These are phyloP conservation scores for Dendrocalamus latiflorus DNA, from an alignment of 202 grass and related monocot genomes.

Conservation along the genomic window DNA sequence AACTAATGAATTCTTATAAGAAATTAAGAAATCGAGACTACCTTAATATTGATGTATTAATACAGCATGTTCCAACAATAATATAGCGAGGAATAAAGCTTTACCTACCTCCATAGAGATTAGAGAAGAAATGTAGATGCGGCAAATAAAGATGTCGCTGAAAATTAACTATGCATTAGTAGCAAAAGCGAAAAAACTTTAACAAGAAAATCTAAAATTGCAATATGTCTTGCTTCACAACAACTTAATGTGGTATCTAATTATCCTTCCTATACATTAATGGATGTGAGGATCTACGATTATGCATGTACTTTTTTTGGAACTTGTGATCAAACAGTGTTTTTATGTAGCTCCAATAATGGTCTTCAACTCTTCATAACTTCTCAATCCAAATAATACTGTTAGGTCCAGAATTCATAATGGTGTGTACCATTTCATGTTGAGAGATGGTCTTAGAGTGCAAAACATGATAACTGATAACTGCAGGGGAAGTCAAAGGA, in stretches of 20 bases:
- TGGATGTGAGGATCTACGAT: not conserved
- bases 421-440: not conserved
- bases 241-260: not conserved
- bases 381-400: not conserved
- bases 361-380: not conserved
- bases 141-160: too few species aligned
- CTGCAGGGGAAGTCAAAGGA: slow-evolving; percentile 5
- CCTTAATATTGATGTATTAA: too few species aligned
- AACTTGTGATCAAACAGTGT: not conserved
- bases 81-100: too few species aligned
- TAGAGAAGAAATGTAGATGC: too few species aligned
- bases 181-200: too few species aligned
- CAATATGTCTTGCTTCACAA: not conserved
- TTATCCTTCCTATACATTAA: not conserved
- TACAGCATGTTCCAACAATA: too few species aligned
- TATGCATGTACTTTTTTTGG: not conserved
- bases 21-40: too few species aligned
- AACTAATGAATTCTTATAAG: too few species aligned
- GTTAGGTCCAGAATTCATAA: not conserved
- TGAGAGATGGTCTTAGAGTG: not conserved
- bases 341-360: not conserved
- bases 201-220: not conserved
- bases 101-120: too few species aligned
- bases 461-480: not conserved
- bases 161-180: too few species aligned